Evolutionary conservation across 2,329 filamentous ascomycete genomes (phyloP).

Genomic region (Botrytis medusae): DNA sequence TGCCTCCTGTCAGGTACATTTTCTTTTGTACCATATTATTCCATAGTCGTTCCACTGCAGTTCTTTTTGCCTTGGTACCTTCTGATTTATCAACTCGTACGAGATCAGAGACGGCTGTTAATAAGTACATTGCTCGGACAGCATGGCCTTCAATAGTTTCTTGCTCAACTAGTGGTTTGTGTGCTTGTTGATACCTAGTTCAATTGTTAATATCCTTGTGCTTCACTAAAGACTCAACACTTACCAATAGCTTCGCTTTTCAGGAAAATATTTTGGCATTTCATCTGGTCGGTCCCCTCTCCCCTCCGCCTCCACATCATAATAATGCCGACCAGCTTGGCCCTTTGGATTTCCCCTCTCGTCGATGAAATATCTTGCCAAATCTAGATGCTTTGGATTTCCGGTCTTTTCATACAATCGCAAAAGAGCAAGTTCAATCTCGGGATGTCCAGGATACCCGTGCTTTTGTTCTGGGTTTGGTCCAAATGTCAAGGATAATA

Average conservation of each 20-base stretch:
- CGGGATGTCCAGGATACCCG: slow-evolving; percentile 61
- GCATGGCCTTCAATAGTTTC: slow-evolving; percentile 57
- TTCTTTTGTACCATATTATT: slow-evolving; percentile 60
- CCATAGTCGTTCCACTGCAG: slow-evolving; percentile 53
- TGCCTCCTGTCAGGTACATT: slow-evolving; percentile 62
- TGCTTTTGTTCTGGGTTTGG: slow-evolving; percentile 49
- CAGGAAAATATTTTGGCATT: slow-evolving; percentile 50
- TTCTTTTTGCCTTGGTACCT: slow-evolving; percentile 20
- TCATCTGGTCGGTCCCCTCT: slow-evolving; percentile 52
- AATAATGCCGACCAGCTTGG: slow-evolving; percentile 52
- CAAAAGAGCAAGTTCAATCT: slow-evolving; percentile 52
- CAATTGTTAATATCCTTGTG: slow-evolving; percentile 30
- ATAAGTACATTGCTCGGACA: slow-evolving; percentile 60
- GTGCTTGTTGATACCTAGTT: slow-evolving; percentile 57
- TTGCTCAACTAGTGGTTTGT: slow-evolving; percentile 55
- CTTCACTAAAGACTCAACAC: slow-evolving; percentile 16
- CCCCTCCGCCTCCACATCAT: slow-evolving; percentile 52
- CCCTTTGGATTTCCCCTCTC: slow-evolving; percentile 56
- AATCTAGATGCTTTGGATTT: slow-evolving; percentile 43
- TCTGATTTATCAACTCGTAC: slow-evolving; percentile 42
- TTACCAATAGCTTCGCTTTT: slow-evolving; percentile 43
- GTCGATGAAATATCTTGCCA: slow-evolving; percentile 55
- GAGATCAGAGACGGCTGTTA: slow-evolving; percentile 58
- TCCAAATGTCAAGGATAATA: slow-evolving; percentile 54
- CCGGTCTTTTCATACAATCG: slow-evolving; percentile 46